phyloP scores from a whole-genome alignment of 1,139 yeast species.

The Taphrina flavorubra region DNA sequence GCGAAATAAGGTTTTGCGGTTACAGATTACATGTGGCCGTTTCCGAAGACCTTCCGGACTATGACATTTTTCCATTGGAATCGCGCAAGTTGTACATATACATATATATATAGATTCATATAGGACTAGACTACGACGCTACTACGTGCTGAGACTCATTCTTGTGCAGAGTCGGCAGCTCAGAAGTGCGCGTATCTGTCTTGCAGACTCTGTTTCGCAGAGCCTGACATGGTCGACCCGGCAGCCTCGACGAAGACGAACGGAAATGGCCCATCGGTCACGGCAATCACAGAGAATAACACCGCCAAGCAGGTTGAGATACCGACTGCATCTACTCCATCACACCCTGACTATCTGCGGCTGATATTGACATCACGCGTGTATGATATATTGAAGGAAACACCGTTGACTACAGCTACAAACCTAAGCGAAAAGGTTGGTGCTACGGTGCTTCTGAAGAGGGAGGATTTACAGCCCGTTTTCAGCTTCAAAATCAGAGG shows the following conservation, averaged over 20 bases:
- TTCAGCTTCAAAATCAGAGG: constrained; percentile 96
- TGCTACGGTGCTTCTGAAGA: constrained; percentile 74
- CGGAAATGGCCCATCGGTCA: constrained; percentile 5
- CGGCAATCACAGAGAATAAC: constrained; percentile 17
- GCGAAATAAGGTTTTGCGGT: constrained; percentile 15
- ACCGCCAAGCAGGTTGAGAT: background rate
- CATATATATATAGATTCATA: too few relatives aligned
- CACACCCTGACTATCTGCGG: constrained; percentile 35
- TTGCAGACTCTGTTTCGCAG: background rate
- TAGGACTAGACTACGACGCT: too few relatives aligned
- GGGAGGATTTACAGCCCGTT: constrained; percentile 94
- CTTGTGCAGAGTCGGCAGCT: too few relatives aligned
- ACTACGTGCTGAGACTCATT: too few relatives aligned
- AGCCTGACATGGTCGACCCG: constrained; percentile 1
- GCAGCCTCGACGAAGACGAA: background rate
- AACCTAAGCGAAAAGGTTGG: constrained; percentile 75
- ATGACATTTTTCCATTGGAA: too few relatives aligned
- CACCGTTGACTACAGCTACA: constrained; percentile 80
- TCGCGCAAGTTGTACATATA: too few relatives aligned
- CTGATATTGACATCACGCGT: constrained; percentile 71
- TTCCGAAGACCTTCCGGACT: too few relatives aligned
- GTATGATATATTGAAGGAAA: constrained; percentile 90
- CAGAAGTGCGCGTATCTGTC: background rate
- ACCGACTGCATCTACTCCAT: constrained; percentile 17
- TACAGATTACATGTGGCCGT: background rate